A percentile compares a stretch with the other conserved stretches of the same genome.
These are phyloP conservation scores for Pythium dissotocum DNA, from an alignment of 352 stramenopile genomes.

Conservation along the genomic window DNA sequence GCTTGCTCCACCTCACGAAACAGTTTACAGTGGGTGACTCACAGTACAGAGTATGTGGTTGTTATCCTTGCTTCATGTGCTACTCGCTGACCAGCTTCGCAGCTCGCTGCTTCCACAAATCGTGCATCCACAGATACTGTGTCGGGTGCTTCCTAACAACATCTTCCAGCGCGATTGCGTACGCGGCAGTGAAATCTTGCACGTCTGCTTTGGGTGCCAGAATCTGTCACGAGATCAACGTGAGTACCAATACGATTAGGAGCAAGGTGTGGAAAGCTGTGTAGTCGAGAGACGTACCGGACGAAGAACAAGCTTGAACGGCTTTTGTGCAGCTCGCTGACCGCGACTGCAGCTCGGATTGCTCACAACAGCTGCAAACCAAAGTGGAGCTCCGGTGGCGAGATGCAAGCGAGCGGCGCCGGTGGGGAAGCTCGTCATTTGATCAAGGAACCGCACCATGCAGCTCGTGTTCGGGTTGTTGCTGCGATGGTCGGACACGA, in stretches of 20 bases:
- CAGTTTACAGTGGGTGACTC: not conserved
- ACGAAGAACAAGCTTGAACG: slow-evolving; percentile 45
- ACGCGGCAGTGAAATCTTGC: slow-evolving; percentile 37
- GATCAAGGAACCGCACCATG: slow-evolving; percentile 43
- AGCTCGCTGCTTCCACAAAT: slow-evolving; percentile 37
- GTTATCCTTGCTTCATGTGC: not conserved
- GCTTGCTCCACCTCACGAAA: no score
- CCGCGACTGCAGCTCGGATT: slow-evolving; percentile 33
- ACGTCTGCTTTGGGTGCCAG: not conserved
- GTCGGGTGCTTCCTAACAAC: slow-evolving; percentile 32
- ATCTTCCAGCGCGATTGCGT: slow-evolving; percentile 39
- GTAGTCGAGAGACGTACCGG: slow-evolving; percentile 21
- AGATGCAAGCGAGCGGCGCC: slow-evolving; percentile 45
- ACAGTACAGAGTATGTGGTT: no score
- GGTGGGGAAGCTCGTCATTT: slow-evolving; percentile 40
- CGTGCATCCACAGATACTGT: slow-evolving; percentile 64
- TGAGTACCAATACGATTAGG: not conserved
- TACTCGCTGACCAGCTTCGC: slow-evolving; percentile 1
- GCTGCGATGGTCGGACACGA: slow-evolving; percentile 53
- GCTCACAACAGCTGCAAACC: slow-evolving; percentile 49
- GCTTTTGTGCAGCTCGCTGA: slow-evolving; percentile 27
- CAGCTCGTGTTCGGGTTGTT: slow-evolving; percentile 24
- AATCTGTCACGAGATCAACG: not conserved
- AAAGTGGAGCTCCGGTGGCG: slow-evolving; percentile 35
- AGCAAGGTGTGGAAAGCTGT: not conserved